Evolutionary conservation across 2,329 filamentous ascomycete genomes (phyloP).

Genomic region (Epichloe sp.): DNA sequence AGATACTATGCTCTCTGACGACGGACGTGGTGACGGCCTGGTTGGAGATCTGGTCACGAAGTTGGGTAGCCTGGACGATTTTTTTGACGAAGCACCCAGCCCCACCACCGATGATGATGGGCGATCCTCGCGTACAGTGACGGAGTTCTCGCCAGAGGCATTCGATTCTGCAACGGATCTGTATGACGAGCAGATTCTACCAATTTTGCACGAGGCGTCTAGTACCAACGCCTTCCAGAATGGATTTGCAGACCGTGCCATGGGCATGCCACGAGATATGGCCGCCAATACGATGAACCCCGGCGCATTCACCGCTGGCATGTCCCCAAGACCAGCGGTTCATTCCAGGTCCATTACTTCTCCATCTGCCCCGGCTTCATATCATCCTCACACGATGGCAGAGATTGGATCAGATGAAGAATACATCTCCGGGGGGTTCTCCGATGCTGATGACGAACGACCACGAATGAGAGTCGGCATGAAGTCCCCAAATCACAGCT

Average conservation of each 20-base stretch:
- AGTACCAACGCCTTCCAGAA: constrained; percentile 77
- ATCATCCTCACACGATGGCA: constrained; percentile 37
- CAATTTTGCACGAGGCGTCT: constrained; percentile 76
- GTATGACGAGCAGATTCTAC: constrained; percentile 86
- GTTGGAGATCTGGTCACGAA: constrained; percentile 67
- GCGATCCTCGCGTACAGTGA: constrained; percentile 48
- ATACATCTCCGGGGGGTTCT: constrained; percentile 56
- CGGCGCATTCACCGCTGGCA: constrained; percentile 37
- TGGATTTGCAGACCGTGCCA: constrained; percentile 65
- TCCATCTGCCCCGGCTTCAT: constrained; percentile 47
- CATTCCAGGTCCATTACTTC: constrained; percentile 79
- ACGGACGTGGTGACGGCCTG: constrained; percentile 56
- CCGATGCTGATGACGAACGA: constrained; percentile 57
- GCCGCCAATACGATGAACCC: constrained; percentile 51
- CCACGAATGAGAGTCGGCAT: constrained; percentile 45
- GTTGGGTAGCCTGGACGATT: constrained; percentile 67
- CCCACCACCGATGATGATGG: constrained; percentile 46
- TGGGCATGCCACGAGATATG: constrained; percentile 44
- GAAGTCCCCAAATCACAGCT: constrained; percentile 42
- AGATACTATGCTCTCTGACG: constrained; percentile 88
- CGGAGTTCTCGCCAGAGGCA: constrained; percentile 50
- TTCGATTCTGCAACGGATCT: constrained; percentile 67
- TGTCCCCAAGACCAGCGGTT: constrained; percentile 47
- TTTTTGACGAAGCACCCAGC: constrained; percentile 59
- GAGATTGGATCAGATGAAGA: constrained; percentile 70